Base-by-base conservation (phyloP, 257 asterid species). In the Nicotiana attenuata region DNA sequence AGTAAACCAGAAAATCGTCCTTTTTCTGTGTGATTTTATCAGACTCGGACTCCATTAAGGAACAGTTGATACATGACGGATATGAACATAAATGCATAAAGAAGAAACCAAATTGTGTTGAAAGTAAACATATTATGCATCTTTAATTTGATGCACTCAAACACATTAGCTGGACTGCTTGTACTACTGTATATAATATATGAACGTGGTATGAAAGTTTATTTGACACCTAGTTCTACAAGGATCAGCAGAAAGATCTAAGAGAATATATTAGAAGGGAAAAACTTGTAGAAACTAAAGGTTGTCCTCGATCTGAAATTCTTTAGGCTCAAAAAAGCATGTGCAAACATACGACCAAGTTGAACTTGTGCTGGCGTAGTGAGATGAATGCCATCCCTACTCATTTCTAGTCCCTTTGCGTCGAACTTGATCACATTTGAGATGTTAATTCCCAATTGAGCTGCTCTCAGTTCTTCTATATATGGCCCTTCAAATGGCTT, bases 341-440 rank as follows among this genome's bases (percentile, higher is more conserved):
- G 86, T 20, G 96, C 93, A 9, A 91, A 61, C 89, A 82, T 87
- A 60, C 61, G 60, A 2, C 98, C 96, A 4, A 94, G 92, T 80
- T 78, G 86, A 76, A 88, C 92, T 81, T 91, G 92, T 4, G 95
- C 86, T 19, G 80, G 22, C 0, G 95, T 85, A 22, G 84, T 86
- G 8, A 94, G 91, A 76, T 94, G 98, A 81, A 94, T 31, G 24
- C 83, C 81, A 56, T 94, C 95, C 0, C 78, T 78, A 55, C 83
- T 78, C 9, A 92, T 84, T 52, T 33, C 76, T 68, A 92, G 76
- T 17, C 98, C 98, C 33, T 82, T 81, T 1, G 97, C 95, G 69
- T 94, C 98, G 0, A 94, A 93, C 19, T 87, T 85, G 71, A 41
- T 84, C 53, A 93, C 92, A 66, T 88, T 90, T 0, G 89, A 85